Percentiles rank a stretch among this genome's conserved stretches.
Conservation (phyloP, 768 basidiomycete genomes). For the Hirschioporus abietinus region DNA sequence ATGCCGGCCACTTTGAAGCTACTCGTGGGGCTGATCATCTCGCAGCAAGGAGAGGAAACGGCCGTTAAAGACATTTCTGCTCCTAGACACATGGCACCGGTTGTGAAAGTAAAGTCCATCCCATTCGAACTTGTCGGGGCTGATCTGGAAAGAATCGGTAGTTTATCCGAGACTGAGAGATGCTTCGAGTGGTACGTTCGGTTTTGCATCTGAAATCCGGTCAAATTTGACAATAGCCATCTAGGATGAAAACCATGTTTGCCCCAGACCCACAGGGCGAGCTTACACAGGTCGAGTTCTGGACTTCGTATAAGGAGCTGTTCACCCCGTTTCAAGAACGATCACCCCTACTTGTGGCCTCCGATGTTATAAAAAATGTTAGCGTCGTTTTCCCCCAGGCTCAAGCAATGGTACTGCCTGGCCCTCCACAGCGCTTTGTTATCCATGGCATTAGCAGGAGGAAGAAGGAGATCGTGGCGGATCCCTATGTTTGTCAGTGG, state of each 20-base stretch:
- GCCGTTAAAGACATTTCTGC: conserved; percentile 60
- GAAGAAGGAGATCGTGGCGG: conserved; percentile 49
- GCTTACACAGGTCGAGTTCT: conserved; percentile 91
- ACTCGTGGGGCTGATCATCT: conserved; percentile 59
- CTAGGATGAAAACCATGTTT: conserved; percentile 88
- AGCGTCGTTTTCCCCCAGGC: conserved; percentile 81
- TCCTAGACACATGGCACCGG: conserved; percentile 51
- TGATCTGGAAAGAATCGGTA: conserved; percentile 55
- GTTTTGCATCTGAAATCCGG: not conserved
- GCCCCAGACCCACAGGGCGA: conserved; percentile 69
- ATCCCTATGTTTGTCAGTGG: conserved; percentile 79
- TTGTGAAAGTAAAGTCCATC: conserved; percentile 36
- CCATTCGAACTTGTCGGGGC: conserved; percentile 68
- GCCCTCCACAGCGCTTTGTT: conserved; percentile 71
- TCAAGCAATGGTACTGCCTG: conserved; percentile 79
- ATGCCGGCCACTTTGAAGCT: conserved; percentile 68
- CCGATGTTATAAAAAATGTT: conserved; percentile 94
- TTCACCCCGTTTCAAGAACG: conserved; percentile 59
- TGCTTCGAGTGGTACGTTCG: conserved; percentile 75
- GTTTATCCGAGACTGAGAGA: conserved; percentile 65
- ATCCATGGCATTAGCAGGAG: conserved; percentile 79
- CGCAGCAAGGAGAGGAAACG: conserved; percentile 68
- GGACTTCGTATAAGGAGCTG: conserved; percentile 86
- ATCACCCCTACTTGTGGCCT: conserved; percentile 67
- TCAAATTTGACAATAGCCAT: not conserved